phyloP scores from a whole-genome alignment of 768 basidiomycete genomes.

The Lactifluus rugatus region DNA sequence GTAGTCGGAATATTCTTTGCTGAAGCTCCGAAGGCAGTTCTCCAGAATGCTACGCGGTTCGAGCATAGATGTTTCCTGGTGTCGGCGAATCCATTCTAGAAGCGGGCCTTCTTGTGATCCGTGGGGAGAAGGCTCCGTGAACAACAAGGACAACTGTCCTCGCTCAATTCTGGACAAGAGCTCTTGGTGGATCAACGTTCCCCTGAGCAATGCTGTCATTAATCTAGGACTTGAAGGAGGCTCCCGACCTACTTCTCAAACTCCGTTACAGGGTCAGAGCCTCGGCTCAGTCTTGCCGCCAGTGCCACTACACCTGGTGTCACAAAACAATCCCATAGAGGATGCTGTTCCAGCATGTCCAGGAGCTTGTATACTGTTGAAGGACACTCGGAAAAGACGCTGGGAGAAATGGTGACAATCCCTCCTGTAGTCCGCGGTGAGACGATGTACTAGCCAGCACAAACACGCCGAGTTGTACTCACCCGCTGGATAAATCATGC shows the following conservation, averaged over 20 bases:
- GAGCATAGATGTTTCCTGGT: slow-evolving; percentile 13
- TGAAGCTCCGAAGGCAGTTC: slow-evolving; percentile 34
- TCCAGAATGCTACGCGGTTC: slow-evolving; percentile 36
- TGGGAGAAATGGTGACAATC: slow-evolving; percentile 59
- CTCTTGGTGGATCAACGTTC: slow-evolving; percentile 8
- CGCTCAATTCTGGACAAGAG: slow-evolving; percentile 44
- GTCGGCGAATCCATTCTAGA: slow-evolving; percentile 10
- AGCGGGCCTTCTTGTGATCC: slow-evolving; percentile 6
- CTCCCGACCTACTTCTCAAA: slow-evolving; percentile 12
- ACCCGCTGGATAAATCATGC: slow-evolving; percentile 64
- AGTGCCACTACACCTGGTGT: slow-evolving; percentile 55
- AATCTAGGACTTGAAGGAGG: background rate
- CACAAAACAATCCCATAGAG: slow-evolving; percentile 60
- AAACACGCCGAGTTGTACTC: slow-evolving; percentile 18
- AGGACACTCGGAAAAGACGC: slow-evolving; percentile 47
- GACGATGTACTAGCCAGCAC: background rate
- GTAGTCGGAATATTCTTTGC: slow-evolving; percentile 29
- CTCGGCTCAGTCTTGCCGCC: slow-evolving; percentile 33
- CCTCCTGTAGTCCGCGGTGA: slow-evolving; percentile 41
- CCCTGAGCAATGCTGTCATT: slow-evolving; percentile 18
- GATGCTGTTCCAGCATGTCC: slow-evolving; percentile 44
- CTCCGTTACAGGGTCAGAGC: slow-evolving; percentile 17
- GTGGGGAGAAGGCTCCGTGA: slow-evolving; percentile 38
- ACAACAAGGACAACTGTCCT: slow-evolving; percentile 42
- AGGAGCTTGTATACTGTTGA: slow-evolving; percentile 40